These are phyloP conservation scores for Phyllosticta citrichinensis DNA, from an alignment of 2,329 filamentous ascomycete genomes.

Conservation along the genomic window DNA sequence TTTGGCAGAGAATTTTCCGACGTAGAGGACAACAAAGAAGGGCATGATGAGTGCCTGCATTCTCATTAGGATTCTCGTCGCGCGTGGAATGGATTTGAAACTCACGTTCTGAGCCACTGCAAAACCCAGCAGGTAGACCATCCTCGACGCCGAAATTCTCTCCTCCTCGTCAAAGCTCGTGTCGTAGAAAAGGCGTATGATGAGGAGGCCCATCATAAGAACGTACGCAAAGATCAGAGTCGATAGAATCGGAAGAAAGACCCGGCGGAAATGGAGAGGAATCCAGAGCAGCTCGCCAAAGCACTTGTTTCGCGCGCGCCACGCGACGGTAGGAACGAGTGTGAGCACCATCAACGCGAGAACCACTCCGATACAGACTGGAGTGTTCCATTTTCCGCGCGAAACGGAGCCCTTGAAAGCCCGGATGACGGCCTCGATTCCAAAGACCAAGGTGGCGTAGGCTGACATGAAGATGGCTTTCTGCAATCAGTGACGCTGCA, in stretches of 20 bases:
- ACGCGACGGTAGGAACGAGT: slow-evolving; percentile 49
- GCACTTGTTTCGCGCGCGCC: slow-evolving; percentile 49
- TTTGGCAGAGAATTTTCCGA: slow-evolving; percentile 31
- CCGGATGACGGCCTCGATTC: slow-evolving; percentile 49
- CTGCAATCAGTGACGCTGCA: not conserved
- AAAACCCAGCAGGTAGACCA: slow-evolving; percentile 57
- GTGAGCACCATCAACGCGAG: slow-evolving; percentile 44
- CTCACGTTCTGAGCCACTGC: slow-evolving; percentile 46
- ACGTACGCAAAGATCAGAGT: slow-evolving; percentile 43
- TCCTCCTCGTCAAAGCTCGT: slow-evolving; percentile 48
- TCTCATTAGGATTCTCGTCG: not conserved
- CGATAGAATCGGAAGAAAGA: slow-evolving; percentile 45
- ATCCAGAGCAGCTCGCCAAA: slow-evolving; percentile 62
- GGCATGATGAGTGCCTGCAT: slow-evolving; percentile 52
- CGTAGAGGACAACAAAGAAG: slow-evolving; percentile 49
- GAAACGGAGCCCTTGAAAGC: slow-evolving; percentile 43
- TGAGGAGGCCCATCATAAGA: slow-evolving; percentile 44
- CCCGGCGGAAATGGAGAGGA: slow-evolving; percentile 46
- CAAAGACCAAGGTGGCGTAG: slow-evolving; percentile 56
- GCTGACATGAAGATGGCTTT: slow-evolving; percentile 57
- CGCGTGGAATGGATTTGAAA: slow-evolving; percentile 28
- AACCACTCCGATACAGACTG: slow-evolving; percentile 46
- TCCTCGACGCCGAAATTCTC: slow-evolving; percentile 54
- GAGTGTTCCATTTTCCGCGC: slow-evolving; percentile 50
- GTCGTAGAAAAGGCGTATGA: slow-evolving; percentile 46